Evolutionary conservation across 305 asterid species (phyloP).

Genomic region (Plantago coronopus): DNA sequence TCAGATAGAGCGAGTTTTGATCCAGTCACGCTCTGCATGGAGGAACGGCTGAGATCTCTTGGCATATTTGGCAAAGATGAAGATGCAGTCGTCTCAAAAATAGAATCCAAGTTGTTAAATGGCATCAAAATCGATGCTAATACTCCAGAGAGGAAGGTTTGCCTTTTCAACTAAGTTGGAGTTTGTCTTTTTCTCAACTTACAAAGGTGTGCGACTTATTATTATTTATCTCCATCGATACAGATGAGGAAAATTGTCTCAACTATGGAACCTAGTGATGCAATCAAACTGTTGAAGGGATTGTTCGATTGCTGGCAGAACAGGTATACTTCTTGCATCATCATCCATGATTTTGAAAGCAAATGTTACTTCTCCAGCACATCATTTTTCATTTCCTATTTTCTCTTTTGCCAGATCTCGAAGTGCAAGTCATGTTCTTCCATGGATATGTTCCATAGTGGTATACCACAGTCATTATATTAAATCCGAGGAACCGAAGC

Average conservation of each 20-base stretch:
- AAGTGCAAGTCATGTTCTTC: conserved; percentile 55
- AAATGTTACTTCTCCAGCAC: too few relatives aligned
- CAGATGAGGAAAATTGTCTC: conserved; percentile 62
- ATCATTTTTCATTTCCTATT: conserved; percentile 17
- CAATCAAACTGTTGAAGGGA: conserved; percentile 48
- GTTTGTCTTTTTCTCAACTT: neutral
- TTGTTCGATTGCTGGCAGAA: conserved; percentile 73
- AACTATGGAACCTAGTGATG: conserved; percentile 65
- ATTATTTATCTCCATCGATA: conserved; percentile 13
- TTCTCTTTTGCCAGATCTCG: conserved; percentile 40
- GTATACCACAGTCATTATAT: conserved; percentile 54
- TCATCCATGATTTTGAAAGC: conserved; percentile 2
- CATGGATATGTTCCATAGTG: conserved; percentile 74
- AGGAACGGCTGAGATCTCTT: conserved; percentile 66
- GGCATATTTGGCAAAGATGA: conserved; percentile 51
- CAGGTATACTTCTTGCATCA: conserved; percentile 38
- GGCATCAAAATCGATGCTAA: conserved; percentile 55
- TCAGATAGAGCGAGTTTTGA: conserved; percentile 41
- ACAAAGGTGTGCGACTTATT: neutral
- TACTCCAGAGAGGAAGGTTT: conserved; percentile 63
- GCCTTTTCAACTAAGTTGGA: conserved; percentile 18
- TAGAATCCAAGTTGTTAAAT: conserved; percentile 43
- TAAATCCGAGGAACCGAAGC: conserved; percentile 56
- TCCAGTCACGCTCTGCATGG: conserved; percentile 60
- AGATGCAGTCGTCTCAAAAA: conserved; percentile 31